These are phyloP conservation scores for Cardamine resedifolia DNA, from an alignment of 345 rosid species.

Conservation along the genomic window DNA sequence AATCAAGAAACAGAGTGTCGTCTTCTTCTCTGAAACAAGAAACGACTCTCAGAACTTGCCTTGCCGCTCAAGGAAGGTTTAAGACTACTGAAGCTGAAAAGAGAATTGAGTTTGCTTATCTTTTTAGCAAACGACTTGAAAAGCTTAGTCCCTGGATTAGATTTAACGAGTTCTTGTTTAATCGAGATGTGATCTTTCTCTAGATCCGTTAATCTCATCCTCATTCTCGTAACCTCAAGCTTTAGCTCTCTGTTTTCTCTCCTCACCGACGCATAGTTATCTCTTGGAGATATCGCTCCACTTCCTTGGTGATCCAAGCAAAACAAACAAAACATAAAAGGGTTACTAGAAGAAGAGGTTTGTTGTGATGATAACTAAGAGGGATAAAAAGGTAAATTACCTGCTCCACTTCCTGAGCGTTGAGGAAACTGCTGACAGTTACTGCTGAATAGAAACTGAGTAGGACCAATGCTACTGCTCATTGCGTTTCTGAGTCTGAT, in stretches of 20 bases:
- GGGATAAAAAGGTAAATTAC: slow-evolving; percentile 1
- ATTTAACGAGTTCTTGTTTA: slow-evolving; percentile 79
- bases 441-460: slow-evolving; percentile 66
- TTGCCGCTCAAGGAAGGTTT: slow-evolving; percentile 53
- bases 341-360: not conserved
- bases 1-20: slow-evolving; percentile 79
- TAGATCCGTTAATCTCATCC: slow-evolving; percentile 94
- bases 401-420: slow-evolving; percentile 82
- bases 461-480: slow-evolving; percentile 60
- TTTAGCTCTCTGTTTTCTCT: slow-evolving; percentile 95
- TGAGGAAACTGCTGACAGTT: slow-evolving; percentile 73
- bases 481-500: slow-evolving; percentile 92
- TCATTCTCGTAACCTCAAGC: slow-evolving; percentile 98
- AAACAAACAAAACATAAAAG: not conserved
- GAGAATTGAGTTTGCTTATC: slow-evolving; percentile 71
- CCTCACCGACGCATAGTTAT: slow-evolving; percentile 92
- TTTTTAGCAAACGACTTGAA: slow-evolving; percentile 80
- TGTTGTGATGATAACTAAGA: not conserved
- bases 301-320: slow-evolving; percentile 47
- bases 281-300: slow-evolving; percentile 97
- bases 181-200: slow-evolving; percentile 94
- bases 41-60: slow-evolving; percentile 58
- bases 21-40: slow-evolving; percentile 71
- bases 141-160: slow-evolving; percentile 69
- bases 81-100: slow-evolving; percentile 61